phyloP scores from a whole-genome alignment of 2,329 filamentous ascomycete genomes.

The Diaporthe citrichinensis region DNA sequence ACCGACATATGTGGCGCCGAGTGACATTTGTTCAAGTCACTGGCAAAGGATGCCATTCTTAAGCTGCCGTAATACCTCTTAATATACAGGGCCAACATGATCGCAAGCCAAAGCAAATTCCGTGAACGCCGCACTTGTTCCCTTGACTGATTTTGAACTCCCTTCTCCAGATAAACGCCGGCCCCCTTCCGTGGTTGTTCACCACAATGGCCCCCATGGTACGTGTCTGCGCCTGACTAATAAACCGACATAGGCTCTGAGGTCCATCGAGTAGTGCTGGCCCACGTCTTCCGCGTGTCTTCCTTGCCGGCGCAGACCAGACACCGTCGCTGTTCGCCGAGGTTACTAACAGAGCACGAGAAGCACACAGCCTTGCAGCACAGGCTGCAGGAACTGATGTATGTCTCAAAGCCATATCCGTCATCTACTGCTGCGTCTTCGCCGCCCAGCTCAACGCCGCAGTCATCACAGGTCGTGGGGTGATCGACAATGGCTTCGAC shows the following conservation, averaged over 20 bases:
- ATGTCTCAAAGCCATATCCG: constrained; percentile 44
- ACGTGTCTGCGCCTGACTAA: constrained; percentile 42
- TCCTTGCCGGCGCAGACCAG: constrained; percentile 62
- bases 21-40: neutral
- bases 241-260: constrained; percentile 40
- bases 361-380: constrained; percentile 72
- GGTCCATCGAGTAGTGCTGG: constrained; percentile 36
- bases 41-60: neutral
- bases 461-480: constrained; percentile 67
- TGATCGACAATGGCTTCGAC: constrained; percentile 43
- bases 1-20: neutral
- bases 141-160: constrained; percentile 3
- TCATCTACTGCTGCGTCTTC: constrained; percentile 58
- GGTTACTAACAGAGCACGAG: constrained; percentile 70
- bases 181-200: neutral
- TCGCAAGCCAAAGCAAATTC: constrained; percentile 14
- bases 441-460: constrained; percentile 51
- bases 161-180: constrained; percentile 4
- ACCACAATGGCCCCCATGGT: neutral
- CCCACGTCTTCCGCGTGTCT: constrained; percentile 44
- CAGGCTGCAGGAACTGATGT: constrained; percentile 58
- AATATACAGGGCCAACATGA: neutral
- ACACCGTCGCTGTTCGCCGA: constrained; percentile 68
- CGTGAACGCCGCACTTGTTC: neutral
- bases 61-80: neutral